A percentile compares a stretch with the other conserved stretches of the same genome.
These are phyloP conservation scores for Tulasnella sp. DNA, from an alignment of 768 basidiomycete genomes.

Conservation along the genomic window DNA sequence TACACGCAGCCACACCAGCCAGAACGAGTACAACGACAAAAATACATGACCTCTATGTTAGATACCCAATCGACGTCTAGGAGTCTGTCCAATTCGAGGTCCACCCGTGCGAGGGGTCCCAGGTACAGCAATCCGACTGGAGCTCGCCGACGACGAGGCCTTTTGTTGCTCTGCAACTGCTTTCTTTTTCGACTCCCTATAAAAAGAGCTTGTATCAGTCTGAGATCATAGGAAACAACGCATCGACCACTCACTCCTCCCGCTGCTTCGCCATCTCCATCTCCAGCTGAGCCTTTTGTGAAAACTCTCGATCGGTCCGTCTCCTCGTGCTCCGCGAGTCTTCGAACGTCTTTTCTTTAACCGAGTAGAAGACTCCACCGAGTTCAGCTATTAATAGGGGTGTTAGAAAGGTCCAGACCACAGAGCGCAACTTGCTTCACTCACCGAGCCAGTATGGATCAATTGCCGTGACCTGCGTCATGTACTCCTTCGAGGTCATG, in stretches of 20 bases:
- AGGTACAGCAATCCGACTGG: slow-evolving; percentile 57
- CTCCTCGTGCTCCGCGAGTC: slow-evolving; percentile 63
- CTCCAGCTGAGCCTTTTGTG: slow-evolving; percentile 83
- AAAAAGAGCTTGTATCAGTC: background rate
- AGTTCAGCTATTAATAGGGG: slow-evolving; percentile 59
- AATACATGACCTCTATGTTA: slow-evolving; percentile 29
- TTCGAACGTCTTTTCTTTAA: slow-evolving; percentile 96
- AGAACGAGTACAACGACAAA: background rate
- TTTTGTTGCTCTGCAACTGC: slow-evolving; percentile 59
- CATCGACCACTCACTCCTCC: slow-evolving; percentile 49
- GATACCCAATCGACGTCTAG: slow-evolving; percentile 63
- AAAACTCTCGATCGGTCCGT: slow-evolving; percentile 82
- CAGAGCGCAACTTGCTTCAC: slow-evolving; percentile 24
- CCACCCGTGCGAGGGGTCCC: slow-evolving; percentile 70
- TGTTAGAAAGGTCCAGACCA: background rate
- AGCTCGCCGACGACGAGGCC: slow-evolving; percentile 45
- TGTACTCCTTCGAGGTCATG: slow-evolving; percentile 92
- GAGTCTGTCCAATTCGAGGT: slow-evolving; percentile 61
- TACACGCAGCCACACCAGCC: background rate
- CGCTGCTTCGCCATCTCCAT: slow-evolving; percentile 77
- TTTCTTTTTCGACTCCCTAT: slow-evolving; percentile 35
- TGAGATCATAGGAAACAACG: background rate
- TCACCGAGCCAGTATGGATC: slow-evolving; percentile 95
- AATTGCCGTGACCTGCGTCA: slow-evolving; percentile 98
- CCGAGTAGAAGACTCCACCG: slow-evolving; percentile 94